phyloP scores from a whole-genome alignment of 495 filamentous ascomycete genomes.

The Hypoxylon perforatum region DNA sequence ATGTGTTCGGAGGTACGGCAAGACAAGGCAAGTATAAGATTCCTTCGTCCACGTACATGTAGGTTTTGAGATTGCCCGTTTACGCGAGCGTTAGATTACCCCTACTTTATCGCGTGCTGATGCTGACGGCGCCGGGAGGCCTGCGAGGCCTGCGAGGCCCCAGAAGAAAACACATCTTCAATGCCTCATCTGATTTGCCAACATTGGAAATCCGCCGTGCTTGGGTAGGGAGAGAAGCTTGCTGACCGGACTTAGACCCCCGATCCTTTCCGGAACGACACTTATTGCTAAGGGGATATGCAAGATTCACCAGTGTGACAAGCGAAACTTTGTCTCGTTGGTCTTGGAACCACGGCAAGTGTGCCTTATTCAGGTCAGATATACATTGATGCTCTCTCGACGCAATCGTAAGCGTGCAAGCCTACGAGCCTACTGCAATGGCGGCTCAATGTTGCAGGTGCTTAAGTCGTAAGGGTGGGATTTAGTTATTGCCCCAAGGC shows the following conservation, averaged over 20 bases:
- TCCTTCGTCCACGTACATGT: constrained; percentile 23
- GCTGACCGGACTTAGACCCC: constrained; percentile 30
- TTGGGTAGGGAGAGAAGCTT: constrained; percentile 6
- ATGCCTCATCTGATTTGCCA: constrained; percentile 18
- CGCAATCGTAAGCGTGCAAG: constrained; percentile 8
- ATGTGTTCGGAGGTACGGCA: constrained; percentile 28
- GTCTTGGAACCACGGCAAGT: constrained; percentile 9
- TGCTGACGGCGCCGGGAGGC: constrained; percentile 22
- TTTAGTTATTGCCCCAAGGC: constrained; percentile 22
- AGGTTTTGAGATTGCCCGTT: constrained; percentile 28
- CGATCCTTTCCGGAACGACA: constrained; percentile 26
- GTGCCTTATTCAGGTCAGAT: constrained; percentile 30
- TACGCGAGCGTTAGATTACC: constrained; percentile 29
- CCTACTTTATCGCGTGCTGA: constrained; percentile 27
- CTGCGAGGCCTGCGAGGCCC: too few species aligned
- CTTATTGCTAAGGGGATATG: constrained; percentile 6
- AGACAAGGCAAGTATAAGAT: constrained; percentile 13
- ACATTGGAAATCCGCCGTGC: constrained; percentile 30
- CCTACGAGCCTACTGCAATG: constrained; percentile 8
- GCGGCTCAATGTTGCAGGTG: constrained; percentile 8
- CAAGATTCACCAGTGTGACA: constrained; percentile 17
- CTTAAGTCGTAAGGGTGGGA: not conserved
- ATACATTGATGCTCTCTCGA: constrained; percentile 2
- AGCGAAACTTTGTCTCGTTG: constrained; percentile 6
- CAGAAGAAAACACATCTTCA: constrained; percentile 9